These are phyloP conservation scores for Solanum appendiculatum DNA, from an alignment of 257 asterid genomes.

Conservation along the genomic window DNA sequence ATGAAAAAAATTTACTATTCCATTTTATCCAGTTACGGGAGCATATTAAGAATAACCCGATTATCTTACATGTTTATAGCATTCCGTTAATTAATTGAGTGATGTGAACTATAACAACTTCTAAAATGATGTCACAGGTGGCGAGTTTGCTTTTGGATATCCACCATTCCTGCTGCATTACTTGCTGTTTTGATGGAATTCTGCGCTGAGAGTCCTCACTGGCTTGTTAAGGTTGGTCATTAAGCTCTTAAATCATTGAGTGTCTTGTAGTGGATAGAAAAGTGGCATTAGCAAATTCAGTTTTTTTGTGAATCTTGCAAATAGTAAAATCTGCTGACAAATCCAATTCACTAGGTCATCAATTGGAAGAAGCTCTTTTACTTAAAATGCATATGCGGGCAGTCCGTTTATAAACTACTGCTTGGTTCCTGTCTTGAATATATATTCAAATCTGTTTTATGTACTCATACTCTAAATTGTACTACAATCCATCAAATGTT, in stretches of 20 bases:
- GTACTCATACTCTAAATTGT: background rate
- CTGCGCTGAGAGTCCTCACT: constrained; percentile 84
- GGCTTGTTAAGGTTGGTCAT: constrained; percentile 70
- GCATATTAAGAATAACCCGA: background rate
- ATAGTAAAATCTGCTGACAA: background rate
- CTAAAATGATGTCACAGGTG: constrained; percentile 47
- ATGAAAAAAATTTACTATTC: background rate
- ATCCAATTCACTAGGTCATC: background rate
- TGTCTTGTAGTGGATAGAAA: background rate
- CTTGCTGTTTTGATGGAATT: constrained; percentile 70
- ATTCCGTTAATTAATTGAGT: background rate
- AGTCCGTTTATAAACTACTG: background rate
- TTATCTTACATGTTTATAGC: background rate
- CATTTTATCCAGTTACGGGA: background rate
- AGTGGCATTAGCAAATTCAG: background rate
- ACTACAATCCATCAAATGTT: background rate
- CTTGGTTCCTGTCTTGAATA: background rate
- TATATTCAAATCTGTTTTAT: background rate
- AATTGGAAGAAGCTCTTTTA: background rate
- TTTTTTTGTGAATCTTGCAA: background rate
- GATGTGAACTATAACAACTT: background rate
- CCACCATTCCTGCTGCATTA: constrained; percentile 74
- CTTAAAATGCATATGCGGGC: background rate
- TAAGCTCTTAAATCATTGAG: background rate
- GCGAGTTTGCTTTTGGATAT: constrained; percentile 94